Conservation (phyloP, 2,329 filamentous ascomycete genomes). For the Periconia digitata region DNA sequence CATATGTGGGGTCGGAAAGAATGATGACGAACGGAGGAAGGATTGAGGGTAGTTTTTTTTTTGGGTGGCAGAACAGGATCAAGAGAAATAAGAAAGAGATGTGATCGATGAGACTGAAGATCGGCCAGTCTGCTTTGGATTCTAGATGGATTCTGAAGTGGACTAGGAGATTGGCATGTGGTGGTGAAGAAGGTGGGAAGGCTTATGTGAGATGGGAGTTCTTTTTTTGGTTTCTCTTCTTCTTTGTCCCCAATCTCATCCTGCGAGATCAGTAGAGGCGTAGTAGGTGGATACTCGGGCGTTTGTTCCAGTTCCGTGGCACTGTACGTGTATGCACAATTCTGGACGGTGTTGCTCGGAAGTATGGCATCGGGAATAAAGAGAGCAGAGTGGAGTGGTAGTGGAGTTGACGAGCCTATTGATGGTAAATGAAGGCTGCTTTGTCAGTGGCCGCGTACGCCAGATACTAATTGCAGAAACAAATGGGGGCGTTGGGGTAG, state of each 20-base stretch:
- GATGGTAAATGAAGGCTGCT: too few species aligned
- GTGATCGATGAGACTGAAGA: neutral
- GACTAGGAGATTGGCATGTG: neutral
- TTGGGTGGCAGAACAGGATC: neutral
- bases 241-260: neutral
- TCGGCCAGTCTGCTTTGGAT: neutral
- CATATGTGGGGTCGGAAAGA: neutral
- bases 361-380: too few species aligned
- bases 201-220: neutral
- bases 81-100: neutral
- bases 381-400: too few species aligned
- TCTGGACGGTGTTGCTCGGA: too few species aligned
- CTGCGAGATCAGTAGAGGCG: neutral
- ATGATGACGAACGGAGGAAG: neutral
- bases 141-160: neutral
- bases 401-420: too few species aligned
- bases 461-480: too few species aligned
- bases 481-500: too few species aligned
- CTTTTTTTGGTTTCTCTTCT: neutral
- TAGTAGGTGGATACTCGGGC: neutral
- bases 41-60: too few species aligned
- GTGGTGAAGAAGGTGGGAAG: neutral
- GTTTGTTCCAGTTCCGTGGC: neutral
- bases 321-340: too few species aligned
- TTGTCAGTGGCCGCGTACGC: too few species aligned